Conservation (phyloP, 805 yeast species). For the Myxozyma nipponensis region DNA sequence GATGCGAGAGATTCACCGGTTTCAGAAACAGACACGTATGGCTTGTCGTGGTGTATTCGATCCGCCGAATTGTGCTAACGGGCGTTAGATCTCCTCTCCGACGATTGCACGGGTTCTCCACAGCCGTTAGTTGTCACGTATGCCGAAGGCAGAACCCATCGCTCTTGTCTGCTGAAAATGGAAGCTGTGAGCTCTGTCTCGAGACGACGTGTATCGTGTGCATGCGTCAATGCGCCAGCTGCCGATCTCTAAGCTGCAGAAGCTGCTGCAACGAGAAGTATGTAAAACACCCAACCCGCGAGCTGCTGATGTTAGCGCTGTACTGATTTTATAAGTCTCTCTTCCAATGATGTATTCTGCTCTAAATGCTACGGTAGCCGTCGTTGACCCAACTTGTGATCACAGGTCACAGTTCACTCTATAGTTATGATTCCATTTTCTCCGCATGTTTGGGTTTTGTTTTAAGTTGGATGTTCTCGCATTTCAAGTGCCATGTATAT, state of each 20-base stretch:
- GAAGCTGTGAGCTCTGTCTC: slow-evolving; percentile 21
- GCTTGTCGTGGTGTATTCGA: no score
- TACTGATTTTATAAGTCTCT: not conserved
- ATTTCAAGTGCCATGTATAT: no score
- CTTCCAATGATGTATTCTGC: not conserved
- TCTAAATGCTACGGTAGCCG: not conserved
- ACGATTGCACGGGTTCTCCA: slow-evolving; percentile 1
- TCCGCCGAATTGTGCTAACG: no score
- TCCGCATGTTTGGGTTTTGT: no score
- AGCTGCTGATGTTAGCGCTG: not conserved
- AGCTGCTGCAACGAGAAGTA: slow-evolving; percentile 23
- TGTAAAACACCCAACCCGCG: no score
- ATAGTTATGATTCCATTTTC: no score
- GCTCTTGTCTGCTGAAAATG: slow-evolving; percentile 16
- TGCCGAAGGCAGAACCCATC: slow-evolving; percentile 27
- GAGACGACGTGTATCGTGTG: slow-evolving; percentile 22
- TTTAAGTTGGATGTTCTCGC: no score
- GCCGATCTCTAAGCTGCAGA: slow-evolving; percentile 26
- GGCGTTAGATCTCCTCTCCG: slow-evolving; percentile 2
- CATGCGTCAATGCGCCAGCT: slow-evolving; percentile 24
- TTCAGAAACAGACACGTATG: no score
- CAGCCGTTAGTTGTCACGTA: slow-evolving; percentile 20
- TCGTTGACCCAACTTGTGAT: no score
- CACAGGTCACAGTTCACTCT: no score
- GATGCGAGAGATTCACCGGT: no score